Percentiles rank a stretch among this genome's conserved stretches.
phyloP scores from a whole-genome alignment of 352 stramenopile species.

The Phytophthora europaea region DNA sequence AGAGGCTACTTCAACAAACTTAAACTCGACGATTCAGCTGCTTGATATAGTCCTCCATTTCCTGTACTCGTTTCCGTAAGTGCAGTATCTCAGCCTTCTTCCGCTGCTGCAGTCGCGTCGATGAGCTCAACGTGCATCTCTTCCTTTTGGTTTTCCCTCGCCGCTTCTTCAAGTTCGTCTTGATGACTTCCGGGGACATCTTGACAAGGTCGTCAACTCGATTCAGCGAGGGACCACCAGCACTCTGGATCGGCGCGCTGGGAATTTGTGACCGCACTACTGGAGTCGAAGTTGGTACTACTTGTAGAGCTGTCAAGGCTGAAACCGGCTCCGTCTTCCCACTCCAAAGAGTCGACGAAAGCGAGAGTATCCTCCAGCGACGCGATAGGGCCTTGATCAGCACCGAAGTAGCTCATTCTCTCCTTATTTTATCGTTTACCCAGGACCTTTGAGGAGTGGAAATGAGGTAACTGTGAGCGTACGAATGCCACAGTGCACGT shows the following conservation, averaged over 20 bases:
- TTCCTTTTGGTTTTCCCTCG: slow-evolving; percentile 1
- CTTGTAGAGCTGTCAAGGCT: not conserved
- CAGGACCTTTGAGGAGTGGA: not conserved
- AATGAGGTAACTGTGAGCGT: not conserved
- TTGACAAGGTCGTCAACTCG: not conserved
- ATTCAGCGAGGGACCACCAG: not conserved
- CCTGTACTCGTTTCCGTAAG: slow-evolving; percentile 1
- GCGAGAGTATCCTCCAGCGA: not conserved
- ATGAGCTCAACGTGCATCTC: slow-evolving; percentile 12
- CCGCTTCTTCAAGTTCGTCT: not conserved
- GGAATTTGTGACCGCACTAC: not conserved
- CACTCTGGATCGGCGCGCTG: not conserved
- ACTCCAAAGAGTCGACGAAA: not conserved
- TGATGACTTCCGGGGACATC: not conserved
- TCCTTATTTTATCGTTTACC: not conserved
- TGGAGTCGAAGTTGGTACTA: not conserved
- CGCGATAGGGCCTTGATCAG: not conserved
- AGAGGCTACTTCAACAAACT: no score
- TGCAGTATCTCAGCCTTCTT: slow-evolving; percentile 12
- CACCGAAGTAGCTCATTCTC: not conserved
- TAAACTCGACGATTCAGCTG: not conserved
- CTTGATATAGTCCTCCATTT: slow-evolving; percentile 13
- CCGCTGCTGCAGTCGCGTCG: slow-evolving; percentile 11
- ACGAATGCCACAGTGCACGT: not conserved
- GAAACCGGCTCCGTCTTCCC: not conserved